phyloP scores from a whole-genome alignment of 148 eudicot species.

The Nepenthes mirabilis region DNA sequence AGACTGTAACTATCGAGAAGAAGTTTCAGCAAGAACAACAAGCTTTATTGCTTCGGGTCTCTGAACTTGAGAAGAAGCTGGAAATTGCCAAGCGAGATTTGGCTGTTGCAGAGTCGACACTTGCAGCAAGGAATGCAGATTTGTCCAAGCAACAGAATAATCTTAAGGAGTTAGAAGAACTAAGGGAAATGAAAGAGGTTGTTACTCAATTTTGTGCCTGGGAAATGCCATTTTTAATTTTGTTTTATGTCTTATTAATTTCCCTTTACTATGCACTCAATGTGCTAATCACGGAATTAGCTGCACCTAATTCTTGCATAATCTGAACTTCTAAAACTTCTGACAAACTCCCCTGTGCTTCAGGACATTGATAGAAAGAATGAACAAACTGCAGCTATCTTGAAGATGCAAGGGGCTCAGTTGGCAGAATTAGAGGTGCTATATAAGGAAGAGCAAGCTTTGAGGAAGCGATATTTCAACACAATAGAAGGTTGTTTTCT shows the following conservation, averaged over 20 bases:
- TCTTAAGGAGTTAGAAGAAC: constrained; percentile 73
- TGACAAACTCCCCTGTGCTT: background rate
- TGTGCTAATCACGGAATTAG: background rate
- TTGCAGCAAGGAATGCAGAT: constrained; percentile 52
- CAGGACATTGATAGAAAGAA: constrained; percentile 97
- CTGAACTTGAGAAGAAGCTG: constrained; percentile 68
- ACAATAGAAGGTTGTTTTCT: constrained; percentile 61
- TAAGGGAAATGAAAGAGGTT: constrained; percentile 97
- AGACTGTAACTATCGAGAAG: constrained; percentile 40
- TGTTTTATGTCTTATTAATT: background rate
- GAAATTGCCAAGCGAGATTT: constrained; percentile 40
- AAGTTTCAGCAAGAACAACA: constrained; percentile 50
- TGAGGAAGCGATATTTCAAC: constrained; percentile 86
- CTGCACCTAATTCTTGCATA: background rate
- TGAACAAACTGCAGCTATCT: constrained; percentile 86
- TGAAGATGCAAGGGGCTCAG: constrained; percentile 91
- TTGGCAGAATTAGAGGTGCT: constrained; percentile 70
- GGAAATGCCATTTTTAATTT: background rate
- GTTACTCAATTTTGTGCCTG: background rate
- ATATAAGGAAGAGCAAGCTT: constrained; percentile 81
- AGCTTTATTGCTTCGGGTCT: constrained; percentile 31
- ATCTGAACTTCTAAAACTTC: background rate
- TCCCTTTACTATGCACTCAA: background rate
- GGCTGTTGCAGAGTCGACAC: constrained; percentile 33
- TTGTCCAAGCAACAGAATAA: constrained; percentile 43